These are phyloP conservation scores for Sporodiniella umbellata DNA, from an alignment of 371 early-diverging fungal genomes.

Conservation along the genomic window DNA sequence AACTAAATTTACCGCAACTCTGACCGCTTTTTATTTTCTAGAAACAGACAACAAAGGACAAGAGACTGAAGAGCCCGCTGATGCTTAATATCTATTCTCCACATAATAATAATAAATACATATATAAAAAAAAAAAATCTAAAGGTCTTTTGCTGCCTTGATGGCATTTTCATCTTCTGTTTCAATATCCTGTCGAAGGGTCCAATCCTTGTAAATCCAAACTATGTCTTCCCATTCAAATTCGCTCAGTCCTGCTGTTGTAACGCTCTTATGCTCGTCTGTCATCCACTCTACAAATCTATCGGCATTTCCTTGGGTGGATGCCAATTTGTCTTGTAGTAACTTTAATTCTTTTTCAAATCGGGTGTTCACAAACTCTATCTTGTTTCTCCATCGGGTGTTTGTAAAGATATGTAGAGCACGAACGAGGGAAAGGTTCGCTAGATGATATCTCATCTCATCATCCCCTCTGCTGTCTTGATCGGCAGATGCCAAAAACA, in stretches of 20 bases:
- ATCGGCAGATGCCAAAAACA: constrained; percentile 16
- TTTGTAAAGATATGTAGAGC: constrained; percentile 33
- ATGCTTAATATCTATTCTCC: not conserved
- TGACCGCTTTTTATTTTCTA: not conserved
- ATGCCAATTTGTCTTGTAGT: constrained; percentile 7
- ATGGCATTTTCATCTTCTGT: constrained; percentile 8
- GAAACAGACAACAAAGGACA: not conserved
- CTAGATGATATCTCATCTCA: constrained; percentile 32
- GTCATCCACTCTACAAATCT: constrained; percentile 32
- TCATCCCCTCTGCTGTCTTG: not conserved
- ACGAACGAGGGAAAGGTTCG: constrained; percentile 30
- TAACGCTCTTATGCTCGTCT: not conserved
- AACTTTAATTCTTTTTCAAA: constrained; percentile 24
- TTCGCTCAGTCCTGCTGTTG: constrained; percentile 14
- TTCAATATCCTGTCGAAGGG: constrained; percentile 15
- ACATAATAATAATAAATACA: not conserved
- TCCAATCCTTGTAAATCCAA: constrained; percentile 33
- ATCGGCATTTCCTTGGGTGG: constrained; percentile 24
- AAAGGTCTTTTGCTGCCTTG: constrained; percentile 22
- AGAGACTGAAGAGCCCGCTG: not conserved
- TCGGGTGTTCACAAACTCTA: constrained; percentile 27
- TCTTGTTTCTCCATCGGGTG: constrained; percentile 27
- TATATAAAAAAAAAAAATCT: too few species aligned
- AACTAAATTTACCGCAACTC: not conserved
- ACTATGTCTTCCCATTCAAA: constrained; percentile 33